phyloP scores from a whole-genome alignment of 1,139 yeast genomes.

The Yamadazyma diddensiae region DNA sequence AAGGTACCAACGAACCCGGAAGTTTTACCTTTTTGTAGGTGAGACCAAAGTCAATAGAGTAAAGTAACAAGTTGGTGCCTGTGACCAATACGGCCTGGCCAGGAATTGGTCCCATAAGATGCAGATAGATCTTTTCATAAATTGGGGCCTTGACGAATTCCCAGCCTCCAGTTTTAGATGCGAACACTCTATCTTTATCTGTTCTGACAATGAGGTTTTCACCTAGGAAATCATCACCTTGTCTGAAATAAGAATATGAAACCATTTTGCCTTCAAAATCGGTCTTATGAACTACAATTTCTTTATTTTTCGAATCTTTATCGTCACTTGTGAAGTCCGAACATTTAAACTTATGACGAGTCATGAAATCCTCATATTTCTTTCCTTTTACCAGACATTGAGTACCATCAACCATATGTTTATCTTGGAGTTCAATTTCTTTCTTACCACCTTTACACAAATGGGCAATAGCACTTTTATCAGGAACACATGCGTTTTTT shows the following conservation, averaged over 20 bases:
- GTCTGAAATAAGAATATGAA: conserved; percentile 58
- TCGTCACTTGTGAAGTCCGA: conserved; percentile 20
- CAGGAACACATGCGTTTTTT: conserved; percentile 51
- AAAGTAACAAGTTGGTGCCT: conserved; percentile 44
- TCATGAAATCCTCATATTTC: conserved; percentile 24
- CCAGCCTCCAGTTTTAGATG: conserved; percentile 80
- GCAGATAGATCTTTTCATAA: conserved; percentile 48
- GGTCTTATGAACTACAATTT: conserved; percentile 19
- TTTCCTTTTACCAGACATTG: conserved; percentile 38
- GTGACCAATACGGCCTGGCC: conserved; percentile 65
- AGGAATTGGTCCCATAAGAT: conserved; percentile 60
- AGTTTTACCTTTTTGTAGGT: conserved; percentile 43
- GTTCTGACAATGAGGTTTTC: conserved; percentile 76
- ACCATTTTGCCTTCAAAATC: conserved; percentile 44
- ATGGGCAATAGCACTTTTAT: conserved; percentile 26
- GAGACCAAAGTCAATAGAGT: conserved; percentile 68
- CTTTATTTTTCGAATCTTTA: conserved; percentile 22
- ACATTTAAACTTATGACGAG: conserved; percentile 28
- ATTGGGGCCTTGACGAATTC: conserved; percentile 49
- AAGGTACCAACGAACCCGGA: conserved; percentile 44
- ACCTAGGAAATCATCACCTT: conserved; percentile 40
- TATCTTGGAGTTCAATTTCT: conserved; percentile 30
- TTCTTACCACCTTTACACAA: conserved; percentile 23
- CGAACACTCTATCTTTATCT: conserved; percentile 44
- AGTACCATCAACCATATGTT: conserved; percentile 49